Evolutionary conservation across 106 monocot genomes (phyloP), one percentile per base, ranked within the genome.

Genomic region (Posidonia australis): DNA sequence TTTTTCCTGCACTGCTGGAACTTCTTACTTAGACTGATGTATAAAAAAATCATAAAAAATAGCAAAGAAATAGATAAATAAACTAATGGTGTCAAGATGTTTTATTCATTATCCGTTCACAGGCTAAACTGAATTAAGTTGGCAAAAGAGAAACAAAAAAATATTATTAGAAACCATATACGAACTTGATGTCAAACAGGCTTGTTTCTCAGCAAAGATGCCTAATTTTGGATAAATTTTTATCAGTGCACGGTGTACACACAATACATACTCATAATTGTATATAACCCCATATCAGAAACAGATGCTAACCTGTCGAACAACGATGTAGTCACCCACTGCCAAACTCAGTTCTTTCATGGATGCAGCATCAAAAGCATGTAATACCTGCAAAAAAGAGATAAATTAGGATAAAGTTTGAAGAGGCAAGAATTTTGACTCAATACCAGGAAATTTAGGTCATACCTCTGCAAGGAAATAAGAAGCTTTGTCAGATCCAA

Each of bases 391-490:
- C 46, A 81, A 69, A 30, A n/a, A n/a, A n/a, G n/a, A 63, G 18
- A 36, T 28, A 36, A 21, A 4, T 1, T 47, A 10, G 19, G 9
- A 51, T 13, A 42, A 17, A 57, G 3, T 56, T 64, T 25, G 20
- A 7, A 56, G 20, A 64, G 1, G 12, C 42, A 31, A 11, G 19
- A 31, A 25, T 52, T 9, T 3, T n/a, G n/a, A n/a, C n/a, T n/a
- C n/a, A 19, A 44, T 12, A 20, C 22, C 12, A 64, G 17, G 49
- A 45, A 28, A 55, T 13, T 13, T 12, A 36, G 36, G 2, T 53
- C 14, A 75, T 52, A 96, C 94, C 90, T 96, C 94, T 58, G 90
- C 94, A 54, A 96, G 94, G 75, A 80, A 96, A 73, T 86, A 96
- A 23, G 71, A 67, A 44, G 77, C 78, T 74, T 90, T 84, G 59